Conservation (phyloP, 495 filamentous ascomycete species). For the Aspergillus panamensis region DNA sequence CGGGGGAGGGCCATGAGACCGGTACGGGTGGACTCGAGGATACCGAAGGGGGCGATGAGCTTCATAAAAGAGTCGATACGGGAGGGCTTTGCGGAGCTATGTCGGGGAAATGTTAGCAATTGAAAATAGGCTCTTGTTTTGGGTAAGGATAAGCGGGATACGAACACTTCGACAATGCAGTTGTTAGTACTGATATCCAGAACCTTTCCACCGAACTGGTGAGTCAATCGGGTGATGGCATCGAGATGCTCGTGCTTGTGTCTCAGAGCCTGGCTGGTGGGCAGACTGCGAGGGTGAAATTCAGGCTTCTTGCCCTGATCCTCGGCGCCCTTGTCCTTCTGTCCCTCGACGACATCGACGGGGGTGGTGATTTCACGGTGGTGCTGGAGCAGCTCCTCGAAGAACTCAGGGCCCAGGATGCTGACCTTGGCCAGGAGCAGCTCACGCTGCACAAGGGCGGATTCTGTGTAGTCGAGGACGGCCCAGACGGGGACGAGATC, state of each 20-base stretch:
- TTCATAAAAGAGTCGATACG: slow-evolving; percentile 98
- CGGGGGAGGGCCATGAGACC: slow-evolving; percentile 95
- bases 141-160: slow-evolving; percentile 20
- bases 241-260: slow-evolving; percentile 97
- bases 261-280: slow-evolving; percentile 79
- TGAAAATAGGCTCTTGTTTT: neutral
- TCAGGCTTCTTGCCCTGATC: slow-evolving; percentile 30
- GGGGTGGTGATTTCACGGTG: slow-evolving; percentile 70
- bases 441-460: slow-evolving; percentile 94
- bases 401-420: slow-evolving; percentile 94
- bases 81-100: slow-evolving; percentile 83
- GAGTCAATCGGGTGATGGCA: slow-evolving; percentile 89
- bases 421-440: slow-evolving; percentile 94
- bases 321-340: slow-evolving; percentile 33
- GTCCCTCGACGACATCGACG: slow-evolving; percentile 31
- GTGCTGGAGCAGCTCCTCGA: slow-evolving; percentile 91
- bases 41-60: slow-evolving; percentile 90
- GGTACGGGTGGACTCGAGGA: slow-evolving; percentile 90
- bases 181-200: slow-evolving; percentile 96
- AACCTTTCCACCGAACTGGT: slow-evolving; percentile 97
- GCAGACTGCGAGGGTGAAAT: slow-evolving; percentile 84
- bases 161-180: slow-evolving; percentile 96
- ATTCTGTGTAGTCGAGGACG: slow-evolving; percentile 89
- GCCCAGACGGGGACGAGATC: slow-evolving; percentile 98
- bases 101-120: neutral